Evolutionary conservation across 2,329 filamentous ascomycete genomes (phyloP).

Genomic region (Claviceps paspali): DNA sequence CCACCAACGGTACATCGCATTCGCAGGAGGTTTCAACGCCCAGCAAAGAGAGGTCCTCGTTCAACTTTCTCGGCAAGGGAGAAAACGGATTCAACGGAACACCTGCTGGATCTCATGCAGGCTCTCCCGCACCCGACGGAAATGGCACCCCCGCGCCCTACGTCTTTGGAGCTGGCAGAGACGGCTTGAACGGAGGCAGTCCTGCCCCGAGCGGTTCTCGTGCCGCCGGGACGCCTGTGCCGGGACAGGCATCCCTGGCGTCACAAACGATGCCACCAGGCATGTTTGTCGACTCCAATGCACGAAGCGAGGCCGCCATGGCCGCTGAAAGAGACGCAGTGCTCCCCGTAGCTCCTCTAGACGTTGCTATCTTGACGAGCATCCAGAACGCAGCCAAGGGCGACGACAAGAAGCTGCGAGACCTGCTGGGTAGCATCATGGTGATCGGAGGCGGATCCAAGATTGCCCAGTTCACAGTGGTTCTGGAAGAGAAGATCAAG

Average conservation of each 20-base stretch:
- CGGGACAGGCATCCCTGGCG: constrained; percentile 16
- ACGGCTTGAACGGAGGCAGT: constrained; percentile 30
- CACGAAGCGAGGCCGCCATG: constrained; percentile 35
- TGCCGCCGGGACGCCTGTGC: constrained; percentile 30
- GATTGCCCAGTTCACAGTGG: constrained; percentile 62
- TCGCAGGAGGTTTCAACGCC: constrained; percentile 40
- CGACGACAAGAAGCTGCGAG: constrained; percentile 84
- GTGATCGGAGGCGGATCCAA: constrained; percentile 75
- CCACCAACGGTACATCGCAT: constrained; percentile 27
- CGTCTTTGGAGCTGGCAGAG: constrained; percentile 36
- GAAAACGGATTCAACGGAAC: constrained; percentile 60
- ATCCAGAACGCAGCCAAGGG: constrained; percentile 76
- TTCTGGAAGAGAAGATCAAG: constrained; percentile 70
- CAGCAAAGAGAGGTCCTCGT: constrained; percentile 47
- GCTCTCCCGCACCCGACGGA: constrained; percentile 67
- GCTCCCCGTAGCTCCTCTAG: constrained; percentile 69
- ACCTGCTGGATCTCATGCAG: constrained; percentile 71
- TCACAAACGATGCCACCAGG: constrained; percentile 24
- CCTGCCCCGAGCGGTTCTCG: constrained; percentile 37
- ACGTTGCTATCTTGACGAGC: constrained; percentile 76
- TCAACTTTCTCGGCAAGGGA: constrained; percentile 51
- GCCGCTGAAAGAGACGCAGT: constrained; percentile 64
- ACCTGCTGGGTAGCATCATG: constrained; percentile 83
- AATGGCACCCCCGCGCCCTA: constrained; percentile 49
- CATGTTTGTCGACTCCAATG: constrained; percentile 33